Evolutionary conservation across 169 alveolate species (phyloP).

Genomic region (Plasmodium falciparum): DNA sequence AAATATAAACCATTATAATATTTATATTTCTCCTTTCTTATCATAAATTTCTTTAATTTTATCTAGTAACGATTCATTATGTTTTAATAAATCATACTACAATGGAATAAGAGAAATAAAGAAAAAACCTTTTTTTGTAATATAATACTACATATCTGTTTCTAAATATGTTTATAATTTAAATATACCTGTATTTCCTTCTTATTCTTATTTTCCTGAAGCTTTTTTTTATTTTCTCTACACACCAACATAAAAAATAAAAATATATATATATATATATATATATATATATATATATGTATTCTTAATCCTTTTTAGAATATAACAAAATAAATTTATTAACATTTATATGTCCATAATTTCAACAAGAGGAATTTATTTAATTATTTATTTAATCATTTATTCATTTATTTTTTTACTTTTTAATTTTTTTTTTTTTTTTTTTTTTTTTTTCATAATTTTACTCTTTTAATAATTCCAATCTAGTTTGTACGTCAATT

Average conservation of each 20-base stretch:
- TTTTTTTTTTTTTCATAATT: conserved; percentile 1
- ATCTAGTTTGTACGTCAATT: conserved; percentile 21
- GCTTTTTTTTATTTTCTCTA: conserved; percentile 59
- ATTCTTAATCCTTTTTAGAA: neutral
- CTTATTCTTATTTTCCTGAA: conserved; percentile 60
- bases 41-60: conserved; percentile 69
- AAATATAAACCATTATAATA: neutral
- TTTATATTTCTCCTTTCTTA: conserved; percentile 62
- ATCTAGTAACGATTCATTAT: conserved; percentile 61
- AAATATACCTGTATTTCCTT: conserved; percentile 51
- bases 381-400: too few species aligned
- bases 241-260: neutral
- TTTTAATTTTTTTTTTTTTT: too few species aligned
- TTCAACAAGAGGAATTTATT: neutral
- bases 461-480: conserved; percentile 44
- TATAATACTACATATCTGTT: conserved; percentile 2
- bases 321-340: neutral
- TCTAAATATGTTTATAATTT: neutral
- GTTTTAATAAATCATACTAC: conserved; percentile 67
- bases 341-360: neutral
- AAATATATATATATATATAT: conserved; percentile 6
- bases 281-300: conserved; percentile 5
- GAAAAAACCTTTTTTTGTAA: neutral
- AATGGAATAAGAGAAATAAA: too few species aligned
- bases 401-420: too few species aligned